Conservation (phyloP, 2,329 filamentous ascomycete species). For the Pseudocercospora musae region DNA sequence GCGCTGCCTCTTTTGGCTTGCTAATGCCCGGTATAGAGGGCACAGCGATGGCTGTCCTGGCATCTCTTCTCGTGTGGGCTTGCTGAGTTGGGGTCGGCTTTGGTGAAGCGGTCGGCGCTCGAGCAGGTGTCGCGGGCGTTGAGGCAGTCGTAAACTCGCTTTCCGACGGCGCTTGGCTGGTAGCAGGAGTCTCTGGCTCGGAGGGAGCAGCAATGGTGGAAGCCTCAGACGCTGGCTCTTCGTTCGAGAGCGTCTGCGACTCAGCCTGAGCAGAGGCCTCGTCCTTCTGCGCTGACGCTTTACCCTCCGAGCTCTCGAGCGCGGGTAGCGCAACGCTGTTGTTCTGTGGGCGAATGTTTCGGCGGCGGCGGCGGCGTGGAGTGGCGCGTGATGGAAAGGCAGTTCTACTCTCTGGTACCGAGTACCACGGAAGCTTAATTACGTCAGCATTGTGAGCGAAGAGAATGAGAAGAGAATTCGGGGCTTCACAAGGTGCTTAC, state of each 20-base stretch:
- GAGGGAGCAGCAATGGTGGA: conserved; percentile 46
- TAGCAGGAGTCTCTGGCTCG: conserved; percentile 55
- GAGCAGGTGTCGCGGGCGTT: conserved; percentile 51
- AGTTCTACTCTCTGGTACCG: conserved; percentile 46
- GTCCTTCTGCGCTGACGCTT: conserved; percentile 17
- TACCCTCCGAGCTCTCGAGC: conserved; percentile 35
- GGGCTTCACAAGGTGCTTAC: conserved; percentile 5
- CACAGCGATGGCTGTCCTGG: conserved; percentile 46
- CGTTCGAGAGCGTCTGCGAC: conserved; percentile 14
- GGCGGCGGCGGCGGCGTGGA: conserved; percentile 45
- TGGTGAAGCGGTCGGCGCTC: conserved; percentile 31
- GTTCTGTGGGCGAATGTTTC: conserved; percentile 37
- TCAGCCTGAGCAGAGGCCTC: conserved; percentile 2
- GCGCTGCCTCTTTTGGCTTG: conserved; percentile 40
- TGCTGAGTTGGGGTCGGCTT: conserved; percentile 32
- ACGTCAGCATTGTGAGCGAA: conserved; percentile 9
- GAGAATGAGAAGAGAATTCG: not conserved
- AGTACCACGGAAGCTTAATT: conserved; percentile 58
- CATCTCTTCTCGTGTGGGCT: conserved; percentile 39
- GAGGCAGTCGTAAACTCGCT: conserved; percentile 42
- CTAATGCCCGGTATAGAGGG: conserved; percentile 52
- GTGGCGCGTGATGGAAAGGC: conserved; percentile 54
- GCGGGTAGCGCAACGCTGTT: conserved; percentile 51
- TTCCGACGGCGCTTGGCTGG: conserved; percentile 58
- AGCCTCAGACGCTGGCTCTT: conserved; percentile 40